These are phyloP conservation scores for Aspergillus mulundensis DNA, from an alignment of 495 filamentous ascomycete genomes.

Conservation along the genomic window DNA sequence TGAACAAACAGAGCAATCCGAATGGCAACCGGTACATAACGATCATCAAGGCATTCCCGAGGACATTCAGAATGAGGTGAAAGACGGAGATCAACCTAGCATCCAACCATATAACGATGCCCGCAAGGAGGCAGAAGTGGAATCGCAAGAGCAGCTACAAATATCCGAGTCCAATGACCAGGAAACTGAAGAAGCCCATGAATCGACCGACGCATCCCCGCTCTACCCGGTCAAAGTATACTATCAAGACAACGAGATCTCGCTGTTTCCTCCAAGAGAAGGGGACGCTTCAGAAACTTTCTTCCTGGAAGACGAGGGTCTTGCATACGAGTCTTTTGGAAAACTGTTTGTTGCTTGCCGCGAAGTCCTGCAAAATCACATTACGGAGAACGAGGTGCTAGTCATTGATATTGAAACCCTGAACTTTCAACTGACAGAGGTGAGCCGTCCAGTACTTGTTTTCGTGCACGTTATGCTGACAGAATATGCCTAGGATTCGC, in stretches of 20 bases:
- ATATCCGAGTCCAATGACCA: constrained; percentile 13
- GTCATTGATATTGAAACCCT: constrained; percentile 63
- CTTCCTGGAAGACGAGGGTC: constrained; percentile 65
- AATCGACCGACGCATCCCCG: constrained; percentile 11
- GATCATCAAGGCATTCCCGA: neutral
- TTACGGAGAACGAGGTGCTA: constrained; percentile 64
- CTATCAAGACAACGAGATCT: constrained; percentile 65
- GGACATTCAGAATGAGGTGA: constrained; percentile 8
- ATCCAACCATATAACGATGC: constrained; percentile 5
- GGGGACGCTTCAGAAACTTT: constrained; percentile 65
- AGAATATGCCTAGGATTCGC: constrained; percentile 38
- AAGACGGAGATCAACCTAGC: constrained; percentile 10
- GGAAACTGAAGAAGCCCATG: neutral
- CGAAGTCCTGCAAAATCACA: constrained; percentile 60
- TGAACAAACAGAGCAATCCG: constrained; percentile 13
- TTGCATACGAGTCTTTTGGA: constrained; percentile 53
- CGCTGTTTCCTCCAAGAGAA: constrained; percentile 63
- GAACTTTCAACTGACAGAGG: constrained; percentile 69
- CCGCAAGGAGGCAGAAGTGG: neutral
- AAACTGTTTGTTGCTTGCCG: constrained; percentile 63
- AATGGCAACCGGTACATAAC: constrained; percentile 11
- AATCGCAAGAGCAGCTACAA: constrained; percentile 13
- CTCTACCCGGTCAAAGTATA: constrained; percentile 55
- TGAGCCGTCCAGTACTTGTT: constrained; percentile 32
- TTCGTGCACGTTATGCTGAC: constrained; percentile 23